Base-by-base conservation (phyloP, 805 yeast genomes). In the Blastobotrys americana region DNA sequence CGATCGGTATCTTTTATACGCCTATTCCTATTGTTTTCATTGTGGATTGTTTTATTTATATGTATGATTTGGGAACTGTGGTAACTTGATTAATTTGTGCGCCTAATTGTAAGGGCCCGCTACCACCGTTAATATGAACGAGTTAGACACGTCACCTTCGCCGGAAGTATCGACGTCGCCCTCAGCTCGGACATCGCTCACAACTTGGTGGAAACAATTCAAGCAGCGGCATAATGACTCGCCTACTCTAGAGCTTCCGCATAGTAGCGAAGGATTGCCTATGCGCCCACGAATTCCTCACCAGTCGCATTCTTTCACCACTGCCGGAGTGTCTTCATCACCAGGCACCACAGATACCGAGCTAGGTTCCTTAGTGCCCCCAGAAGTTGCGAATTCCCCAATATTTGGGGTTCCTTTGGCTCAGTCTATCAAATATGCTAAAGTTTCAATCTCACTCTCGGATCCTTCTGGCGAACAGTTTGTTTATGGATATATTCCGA, bases 401-500 rank as follows among this genome's bases (percentile, higher is more conserved):
- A 78, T 93, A 46, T 83, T 93, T 72, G 97, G 96, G 13, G 87
- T 82, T 3, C 77, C 90, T 1, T 69, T 93, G 27, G 76, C 74
- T 8, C 73, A 74, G 21, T 85, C 95, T 13, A 72, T 90, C 40
- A 64, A 72, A 27, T 74, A 80, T 48, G 96, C 97, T 0, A 80
- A 80, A 46, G 95, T 89, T 15, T 73, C 77, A 40, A 84, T 87
- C 43, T 76, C 81, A 31, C 76, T 84, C 5, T 70, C 82, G 37
- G 74, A 76, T 50, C 72, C 73, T 8, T 44, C 55, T 37, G 77
- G 78, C 50, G 81, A 80, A 21, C 76, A 80, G 46, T 76, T 84
- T 25, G 78, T 81, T 41, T 93, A 86, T 60, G 98, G 97, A 18
- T 71, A 80, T 43, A 85, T 93, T 16, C 99, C 99, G 0, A 75